Evolutionary conservation across 495 filamentous ascomycete species (phyloP).

Genomic region (Tuber brumale): DNA sequence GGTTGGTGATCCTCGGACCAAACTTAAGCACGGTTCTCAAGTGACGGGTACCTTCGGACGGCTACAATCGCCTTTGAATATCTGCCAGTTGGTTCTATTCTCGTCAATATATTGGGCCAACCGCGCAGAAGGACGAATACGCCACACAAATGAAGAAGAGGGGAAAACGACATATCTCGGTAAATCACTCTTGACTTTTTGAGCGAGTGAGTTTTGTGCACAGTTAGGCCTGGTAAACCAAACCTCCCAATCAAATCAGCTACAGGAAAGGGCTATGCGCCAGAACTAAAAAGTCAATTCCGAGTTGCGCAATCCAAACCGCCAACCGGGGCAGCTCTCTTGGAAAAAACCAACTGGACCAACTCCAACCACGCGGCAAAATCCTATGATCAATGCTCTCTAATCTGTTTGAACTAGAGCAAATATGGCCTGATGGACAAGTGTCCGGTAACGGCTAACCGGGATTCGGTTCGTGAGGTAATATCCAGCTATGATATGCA

Average conservation of each 20-base stretch:
- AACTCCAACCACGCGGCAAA: background rate
- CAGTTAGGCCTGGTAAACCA: background rate
- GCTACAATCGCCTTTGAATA: background rate
- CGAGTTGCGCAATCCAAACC: background rate
- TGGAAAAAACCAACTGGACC: background rate
- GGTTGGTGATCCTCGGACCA: background rate
- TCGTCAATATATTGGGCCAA: background rate
- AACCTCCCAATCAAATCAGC: background rate
- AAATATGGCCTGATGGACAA: conserved; percentile 1
- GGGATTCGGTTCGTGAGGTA: background rate
- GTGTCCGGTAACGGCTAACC: background rate
- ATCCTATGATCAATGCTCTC: conserved; percentile 1
- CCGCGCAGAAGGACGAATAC: background rate
- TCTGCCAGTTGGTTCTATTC: background rate
- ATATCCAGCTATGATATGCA: background rate
- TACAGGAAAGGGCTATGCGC: background rate
- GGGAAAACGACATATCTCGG: background rate
- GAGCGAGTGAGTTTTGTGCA: background rate
- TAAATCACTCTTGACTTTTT: background rate
- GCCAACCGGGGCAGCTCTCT: background rate
- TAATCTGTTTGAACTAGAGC: background rate
- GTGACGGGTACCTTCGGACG: background rate
- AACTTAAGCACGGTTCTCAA: background rate
- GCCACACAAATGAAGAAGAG: background rate
- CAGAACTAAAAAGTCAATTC: background rate